Conservation (phyloP, 2,329 filamentous ascomycete genomes). For the Thelonectria rubi region DNA sequence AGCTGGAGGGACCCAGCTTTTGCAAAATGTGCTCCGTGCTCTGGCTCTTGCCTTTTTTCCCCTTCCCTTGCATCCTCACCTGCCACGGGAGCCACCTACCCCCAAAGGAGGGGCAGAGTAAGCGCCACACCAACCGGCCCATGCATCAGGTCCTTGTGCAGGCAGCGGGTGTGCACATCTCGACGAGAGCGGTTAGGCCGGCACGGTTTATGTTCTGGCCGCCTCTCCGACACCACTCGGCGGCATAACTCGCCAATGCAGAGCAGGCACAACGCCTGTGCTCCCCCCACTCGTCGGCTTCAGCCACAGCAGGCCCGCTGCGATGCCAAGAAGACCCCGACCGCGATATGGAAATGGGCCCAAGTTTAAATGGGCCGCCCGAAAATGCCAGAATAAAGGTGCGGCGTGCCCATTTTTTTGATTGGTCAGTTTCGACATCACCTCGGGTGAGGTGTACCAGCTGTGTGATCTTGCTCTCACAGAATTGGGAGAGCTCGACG, state of each 20-base stretch:
- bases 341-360: conserved; percentile 36
- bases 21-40: conserved; percentile 23
- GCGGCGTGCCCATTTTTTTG: conserved; percentile 50
- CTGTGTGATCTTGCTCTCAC: conserved; percentile 47
- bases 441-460: conserved; percentile 46
- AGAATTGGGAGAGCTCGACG: conserved; percentile 41
- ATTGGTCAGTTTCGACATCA: conserved; percentile 50
- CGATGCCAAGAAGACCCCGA: conserved; percentile 37
- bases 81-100: conserved; percentile 38
- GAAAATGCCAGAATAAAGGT: conserved; percentile 48
- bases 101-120: conserved; percentile 34
- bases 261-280: conserved; percentile 17
- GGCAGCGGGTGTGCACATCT: conserved; percentile 33
- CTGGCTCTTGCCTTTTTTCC: conserved; percentile 31
- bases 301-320: conserved; percentile 40
- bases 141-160: conserved; percentile 27
- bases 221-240: conserved; percentile 1
- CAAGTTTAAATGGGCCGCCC: conserved; percentile 45
- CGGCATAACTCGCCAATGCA: conserved; percentile 29
- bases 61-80: conserved; percentile 29
- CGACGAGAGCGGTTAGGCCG: conserved; percentile 20
- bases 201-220: conserved; percentile 14
- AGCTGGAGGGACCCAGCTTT: conserved; percentile 13
- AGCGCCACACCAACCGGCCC: conserved; percentile 38
- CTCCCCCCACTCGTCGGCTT: conserved; percentile 32